phyloP scores from a whole-genome alignment of 2,329 filamentous ascomycete genomes.

The Fusarium circinatum region DNA sequence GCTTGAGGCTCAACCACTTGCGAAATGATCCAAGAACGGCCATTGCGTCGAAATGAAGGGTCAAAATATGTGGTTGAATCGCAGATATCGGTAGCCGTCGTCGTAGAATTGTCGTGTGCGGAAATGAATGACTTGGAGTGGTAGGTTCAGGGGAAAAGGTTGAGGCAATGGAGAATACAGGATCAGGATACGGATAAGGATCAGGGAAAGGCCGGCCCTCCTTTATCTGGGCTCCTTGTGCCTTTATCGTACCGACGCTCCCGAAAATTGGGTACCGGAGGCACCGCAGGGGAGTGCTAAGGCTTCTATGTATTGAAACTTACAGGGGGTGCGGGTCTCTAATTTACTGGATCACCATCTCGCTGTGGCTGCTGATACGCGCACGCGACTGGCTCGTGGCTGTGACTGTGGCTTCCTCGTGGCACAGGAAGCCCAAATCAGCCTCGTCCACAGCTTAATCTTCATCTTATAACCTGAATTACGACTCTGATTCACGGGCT shows the following conservation, averaged over 20 bases:
- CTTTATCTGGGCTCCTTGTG: conserved; percentile 19
- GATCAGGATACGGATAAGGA: conserved; percentile 15
- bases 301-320: neutral
- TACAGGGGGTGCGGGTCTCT: conserved; percentile 9
- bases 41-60: conserved; percentile 32
- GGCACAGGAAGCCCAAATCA: conserved; percentile 15
- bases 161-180: conserved; percentile 17
- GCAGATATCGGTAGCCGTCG: neutral
- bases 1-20: conserved; percentile 91
- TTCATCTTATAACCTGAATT: conserved; percentile 12
- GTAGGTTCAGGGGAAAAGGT: conserved; percentile 29
- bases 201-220: conserved; percentile 13
- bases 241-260: conserved; percentile 34
- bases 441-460: conserved; percentile 7
- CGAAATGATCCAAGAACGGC: conserved; percentile 66
- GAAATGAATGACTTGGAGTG: neutral
- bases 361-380: neutral
- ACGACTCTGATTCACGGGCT: neutral
- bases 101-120: neutral
- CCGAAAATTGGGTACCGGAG: conserved; percentile 34
- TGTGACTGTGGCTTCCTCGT: conserved; percentile 30
- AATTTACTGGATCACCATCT: conserved; percentile 16
- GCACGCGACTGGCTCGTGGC: neutral
- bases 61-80: neutral
- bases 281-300: neutral